These are phyloP conservation scores for Xylaria sp. DNA, from an alignment of 2,329 filamentous ascomycete species.

Conservation along the genomic window DNA sequence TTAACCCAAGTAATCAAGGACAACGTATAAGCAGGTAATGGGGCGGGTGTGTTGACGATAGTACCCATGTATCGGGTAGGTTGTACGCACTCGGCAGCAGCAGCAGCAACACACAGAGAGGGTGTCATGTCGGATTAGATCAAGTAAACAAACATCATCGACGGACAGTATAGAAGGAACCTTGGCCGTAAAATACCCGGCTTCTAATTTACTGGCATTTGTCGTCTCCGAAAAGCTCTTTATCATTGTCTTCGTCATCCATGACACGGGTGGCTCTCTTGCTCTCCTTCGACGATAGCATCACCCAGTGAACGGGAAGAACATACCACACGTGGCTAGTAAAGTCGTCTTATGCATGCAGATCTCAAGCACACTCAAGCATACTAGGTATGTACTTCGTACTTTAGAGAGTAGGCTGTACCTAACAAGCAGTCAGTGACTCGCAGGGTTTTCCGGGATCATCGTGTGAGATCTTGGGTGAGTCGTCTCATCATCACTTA, in stretches of 20 bases:
- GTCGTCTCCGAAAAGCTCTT: conserved; percentile 38
- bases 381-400: not conserved
- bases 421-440: not conserved
- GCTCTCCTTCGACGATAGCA: conserved; percentile 2
- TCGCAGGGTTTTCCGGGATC: not conserved
- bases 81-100: not conserved
- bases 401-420: not conserved
- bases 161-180: conserved; percentile 41
- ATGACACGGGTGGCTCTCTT: conserved; percentile 21
- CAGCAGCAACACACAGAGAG: conserved; percentile 5
- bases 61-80: not conserved
- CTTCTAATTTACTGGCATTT: conserved; percentile 38
- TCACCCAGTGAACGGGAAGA: not conserved
- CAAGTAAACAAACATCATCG: conserved; percentile 50
- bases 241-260: conserved; percentile 33
- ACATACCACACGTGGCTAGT: not conserved
- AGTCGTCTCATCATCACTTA: not conserved
- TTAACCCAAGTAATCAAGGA: conserved; percentile 38
- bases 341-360: not conserved
- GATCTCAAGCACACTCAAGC: not conserved
- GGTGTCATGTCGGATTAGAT: conserved; percentile 56
- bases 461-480: not conserved
- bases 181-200: conserved; percentile 43
- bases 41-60: not conserved
- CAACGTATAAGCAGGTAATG: conserved; percentile 19